phyloP scores from a whole-genome alignment of 495 filamentous ascomycete genomes.

The Trichoderma virens region DNA sequence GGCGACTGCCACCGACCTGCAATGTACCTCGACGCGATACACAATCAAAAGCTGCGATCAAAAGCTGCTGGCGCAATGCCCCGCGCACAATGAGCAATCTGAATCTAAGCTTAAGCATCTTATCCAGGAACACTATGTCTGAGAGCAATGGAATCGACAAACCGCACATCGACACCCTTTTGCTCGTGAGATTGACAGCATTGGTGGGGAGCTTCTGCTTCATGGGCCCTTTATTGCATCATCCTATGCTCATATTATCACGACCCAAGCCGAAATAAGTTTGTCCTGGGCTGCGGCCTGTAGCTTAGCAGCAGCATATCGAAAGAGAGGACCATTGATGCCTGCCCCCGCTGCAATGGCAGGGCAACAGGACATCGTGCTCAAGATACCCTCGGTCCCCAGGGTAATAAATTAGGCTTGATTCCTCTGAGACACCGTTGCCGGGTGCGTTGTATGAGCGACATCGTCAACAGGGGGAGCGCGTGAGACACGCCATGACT shows the following conservation, averaged over 20 bases:
- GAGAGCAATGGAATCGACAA: background rate
- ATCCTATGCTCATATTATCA: background rate
- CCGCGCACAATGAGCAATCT: background rate
- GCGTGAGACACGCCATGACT: background rate
- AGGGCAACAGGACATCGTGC: background rate
- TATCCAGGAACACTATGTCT: background rate
- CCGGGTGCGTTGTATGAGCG: background rate
- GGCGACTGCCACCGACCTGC: background rate
- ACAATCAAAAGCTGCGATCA: too few species aligned
- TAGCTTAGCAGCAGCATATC: background rate
- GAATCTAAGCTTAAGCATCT: too few species aligned
- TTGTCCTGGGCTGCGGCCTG: background rate
- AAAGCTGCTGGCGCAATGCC: background rate
- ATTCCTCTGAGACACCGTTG: constrained; percentile 1
- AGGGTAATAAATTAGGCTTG: background rate
- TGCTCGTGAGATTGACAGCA: background rate
- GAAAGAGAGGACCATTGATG: background rate
- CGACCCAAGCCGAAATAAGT: background rate
- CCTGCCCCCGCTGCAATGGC: background rate
- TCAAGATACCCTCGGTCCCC: background rate
- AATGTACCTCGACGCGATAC: background rate
- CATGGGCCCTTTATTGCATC: background rate
- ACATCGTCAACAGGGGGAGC: background rate
- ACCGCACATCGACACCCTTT: background rate
- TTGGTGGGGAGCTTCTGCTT: too few species aligned